Percentiles rank a stretch among this genome's conserved stretches.
Evolutionary conservation across 23 red algal species (phyloP).

Genomic region (Gracilariopsis chorda): DNA sequence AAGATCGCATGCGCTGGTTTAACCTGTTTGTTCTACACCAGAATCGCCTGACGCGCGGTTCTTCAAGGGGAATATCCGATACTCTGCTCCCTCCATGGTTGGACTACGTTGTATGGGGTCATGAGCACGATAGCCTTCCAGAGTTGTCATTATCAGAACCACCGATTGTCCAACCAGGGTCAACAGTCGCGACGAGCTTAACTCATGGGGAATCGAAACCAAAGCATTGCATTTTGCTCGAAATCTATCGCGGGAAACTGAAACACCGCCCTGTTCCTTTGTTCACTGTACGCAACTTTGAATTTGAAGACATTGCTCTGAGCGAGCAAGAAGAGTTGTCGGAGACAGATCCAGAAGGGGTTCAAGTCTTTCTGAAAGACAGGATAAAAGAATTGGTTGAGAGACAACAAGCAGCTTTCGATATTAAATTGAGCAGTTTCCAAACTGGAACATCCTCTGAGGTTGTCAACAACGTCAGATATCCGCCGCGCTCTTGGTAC

Average conservation of each 20-base stretch:
- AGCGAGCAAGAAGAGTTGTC: conserved; percentile 18
- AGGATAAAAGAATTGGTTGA: conserved; percentile 33
- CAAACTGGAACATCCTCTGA: conserved; percentile 6
- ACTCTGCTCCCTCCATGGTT: conserved; percentile 88
- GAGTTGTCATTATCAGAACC: conserved; percentile 72
- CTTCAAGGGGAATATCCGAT: conserved; percentile 52
- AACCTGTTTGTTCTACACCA: conserved; percentile 94
- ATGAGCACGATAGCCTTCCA: conserved; percentile 91
- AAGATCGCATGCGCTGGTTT: conserved; percentile 47
- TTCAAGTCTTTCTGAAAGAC: conserved; percentile 44
- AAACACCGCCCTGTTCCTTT: conserved; percentile 77
- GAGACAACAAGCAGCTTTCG: conserved; percentile 56
- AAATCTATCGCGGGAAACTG: conserved; percentile 49
- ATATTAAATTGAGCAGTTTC: conserved; percentile 28
- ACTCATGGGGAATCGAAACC: conserved; percentile 69
- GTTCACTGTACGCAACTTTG: conserved; percentile 82
- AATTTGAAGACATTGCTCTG: conserved; percentile 74
- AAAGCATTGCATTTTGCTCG: conserved; percentile 83
- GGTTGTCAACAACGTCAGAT: conserved; percentile 4
- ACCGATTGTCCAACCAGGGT: conserved; percentile 91
- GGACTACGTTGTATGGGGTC: conserved; percentile 95
- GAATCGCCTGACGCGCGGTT: conserved; percentile 78
- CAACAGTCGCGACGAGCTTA: conserved; percentile 88
- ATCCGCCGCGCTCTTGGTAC: conserved; percentile 31
- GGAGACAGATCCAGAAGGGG: conserved; percentile 38